These are phyloP conservation scores for Russula olivacea DNA, from an alignment of 768 basidiomycete species.

Conservation along the genomic window DNA sequence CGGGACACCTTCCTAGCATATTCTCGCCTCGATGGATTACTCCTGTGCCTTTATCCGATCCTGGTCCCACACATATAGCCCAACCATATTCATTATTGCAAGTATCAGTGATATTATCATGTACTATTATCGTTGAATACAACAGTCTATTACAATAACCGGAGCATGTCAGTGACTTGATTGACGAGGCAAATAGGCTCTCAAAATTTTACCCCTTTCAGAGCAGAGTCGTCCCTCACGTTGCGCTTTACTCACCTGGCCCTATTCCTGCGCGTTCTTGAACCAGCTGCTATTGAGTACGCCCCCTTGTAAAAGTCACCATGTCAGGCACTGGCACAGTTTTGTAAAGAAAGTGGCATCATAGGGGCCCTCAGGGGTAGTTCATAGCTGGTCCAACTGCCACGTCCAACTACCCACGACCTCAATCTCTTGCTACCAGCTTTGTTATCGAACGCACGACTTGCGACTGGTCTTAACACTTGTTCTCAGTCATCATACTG, in stretches of 20 bases:
- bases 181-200: constrained; percentile 79
- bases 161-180: constrained; percentile 68
- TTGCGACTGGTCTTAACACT: no score
- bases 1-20: neutral
- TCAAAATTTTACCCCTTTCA: constrained; percentile 11
- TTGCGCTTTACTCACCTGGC: constrained; percentile 48
- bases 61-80: neutral
- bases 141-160: constrained; percentile 47
- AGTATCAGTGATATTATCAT: neutral
- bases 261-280: constrained; percentile 86
- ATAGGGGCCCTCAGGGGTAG: no score
- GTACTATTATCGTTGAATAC: neutral
- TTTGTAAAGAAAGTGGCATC: neutral
- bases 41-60: neutral
- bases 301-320: constrained; percentile 40
- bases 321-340: neutral
- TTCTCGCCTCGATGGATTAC: neutral
- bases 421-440: no score
- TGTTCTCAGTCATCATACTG: no score
- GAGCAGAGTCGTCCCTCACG: neutral
- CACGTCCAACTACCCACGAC: no score
- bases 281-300: constrained; percentile 84
- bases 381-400: no score
- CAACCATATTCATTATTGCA: neutral
- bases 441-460: no score